Evolutionary conservation across 441 rosid genomes (phyloP), one percentile per base, ranked within the genome.

Genomic region (Lepidium campestre): DNA sequence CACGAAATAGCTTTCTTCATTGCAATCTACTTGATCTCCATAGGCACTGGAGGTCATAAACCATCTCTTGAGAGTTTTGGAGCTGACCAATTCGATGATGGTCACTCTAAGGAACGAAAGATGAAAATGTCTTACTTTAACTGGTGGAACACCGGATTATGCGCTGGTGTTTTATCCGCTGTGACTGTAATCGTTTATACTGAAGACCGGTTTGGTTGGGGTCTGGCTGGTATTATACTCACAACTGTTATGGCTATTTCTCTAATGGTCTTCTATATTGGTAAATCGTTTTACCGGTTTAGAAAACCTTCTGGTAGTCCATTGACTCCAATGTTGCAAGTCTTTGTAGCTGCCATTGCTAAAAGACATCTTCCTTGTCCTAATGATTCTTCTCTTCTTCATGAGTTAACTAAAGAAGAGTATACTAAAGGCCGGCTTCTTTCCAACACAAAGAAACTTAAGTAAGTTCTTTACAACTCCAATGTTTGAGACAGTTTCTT

Each of bases 41-140:
- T 89, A 3, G 97, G 92, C 52, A 94, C 97, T 0, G 99, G 96
- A 52, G 97, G 99, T 22, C 99, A 94, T 73, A 94, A 91, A 57
- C 97, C 97, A n/a, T 78, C 96, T 0, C 69, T 86, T 40, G 97
- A 94, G 78, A 94, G 99, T 76, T 94, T 94, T 19, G 99, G 97
- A 65, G 99, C 96, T 6, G 99, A 94, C 57, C 99, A 94, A 36
- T 94, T 94, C 37, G 96, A 91, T 5, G 96, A 94, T 35, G 84
- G 80, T 47, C 89, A 94, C 72, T 6, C 74, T 1, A 49, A 80
- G 41, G 99, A 94, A 73, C 78, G 97, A 40, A 83, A 79, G 81
- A 68, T 83, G 76, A 94, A 91, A 79, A 87, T 89, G 99, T 94
- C 97, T 4, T 94, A 68, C 74, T 94, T 94, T 80, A 94, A 89